Evolutionary conservation across 2,329 filamentous ascomycete genomes (phyloP).

Genomic region (Lecanosticta acicola): DNA sequence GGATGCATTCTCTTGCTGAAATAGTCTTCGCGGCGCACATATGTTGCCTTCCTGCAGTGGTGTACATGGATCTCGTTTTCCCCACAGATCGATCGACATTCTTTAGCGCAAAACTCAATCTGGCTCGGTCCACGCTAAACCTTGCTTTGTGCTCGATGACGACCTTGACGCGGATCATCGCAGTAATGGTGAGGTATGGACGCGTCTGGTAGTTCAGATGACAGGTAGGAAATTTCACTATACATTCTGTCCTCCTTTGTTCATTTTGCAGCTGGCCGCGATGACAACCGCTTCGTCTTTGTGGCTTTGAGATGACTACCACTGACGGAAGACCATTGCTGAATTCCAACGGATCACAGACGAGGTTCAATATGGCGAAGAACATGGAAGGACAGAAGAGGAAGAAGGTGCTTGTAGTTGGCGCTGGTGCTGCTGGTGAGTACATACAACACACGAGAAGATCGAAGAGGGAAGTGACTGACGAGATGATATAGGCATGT

Average conservation of each 20-base stretch:
- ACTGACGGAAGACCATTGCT: not conserved
- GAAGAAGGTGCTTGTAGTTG: slow-evolving; percentile 53
- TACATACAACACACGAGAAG: slow-evolving; percentile 17
- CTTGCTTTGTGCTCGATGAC: not conserved
- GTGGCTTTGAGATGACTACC: not conserved
- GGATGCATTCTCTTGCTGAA: no score
- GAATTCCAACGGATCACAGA: slow-evolving; percentile 27
- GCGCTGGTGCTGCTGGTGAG: slow-evolving; percentile 60
- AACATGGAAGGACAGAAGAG: slow-evolving; percentile 34
- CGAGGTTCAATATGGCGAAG: slow-evolving; percentile 34
- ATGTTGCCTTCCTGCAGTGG: no score
- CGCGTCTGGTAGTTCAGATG: not conserved
- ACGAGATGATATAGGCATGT: slow-evolving; percentile 43
- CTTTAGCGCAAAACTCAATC: not conserved
- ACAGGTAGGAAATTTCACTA: not conserved
- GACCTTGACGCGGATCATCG: not conserved
- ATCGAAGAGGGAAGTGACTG: not conserved
- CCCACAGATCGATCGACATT: not conserved
- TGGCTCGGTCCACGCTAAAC: not conserved
- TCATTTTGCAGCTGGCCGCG: no score
- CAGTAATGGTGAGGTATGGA: not conserved
- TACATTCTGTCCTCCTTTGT: not conserved
- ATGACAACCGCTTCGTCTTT: no score
- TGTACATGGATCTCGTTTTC: no score
- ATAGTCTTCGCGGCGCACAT: no score